phyloP scores from a whole-genome alignment of 371 early-diverging fungal species.

The Chytridiales sp. region DNA sequence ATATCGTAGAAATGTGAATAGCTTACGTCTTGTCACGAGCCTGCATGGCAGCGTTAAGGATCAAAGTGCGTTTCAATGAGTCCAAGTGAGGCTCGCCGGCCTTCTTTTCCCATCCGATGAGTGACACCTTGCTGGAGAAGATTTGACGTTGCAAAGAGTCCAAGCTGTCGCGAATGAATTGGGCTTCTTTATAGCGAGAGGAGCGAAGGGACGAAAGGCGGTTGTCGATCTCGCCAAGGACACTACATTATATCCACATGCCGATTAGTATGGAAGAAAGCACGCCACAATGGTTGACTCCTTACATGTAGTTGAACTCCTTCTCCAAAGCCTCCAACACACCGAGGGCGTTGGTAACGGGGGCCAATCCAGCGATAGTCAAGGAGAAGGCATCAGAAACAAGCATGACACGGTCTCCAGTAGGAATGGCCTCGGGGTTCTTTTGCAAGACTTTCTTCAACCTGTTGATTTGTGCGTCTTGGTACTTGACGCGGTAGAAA shows the following conservation, averaged over 20 bases:
- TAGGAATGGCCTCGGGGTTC: conserved; percentile 36
- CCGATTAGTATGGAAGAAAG: not conserved
- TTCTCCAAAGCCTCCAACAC: conserved; percentile 59
- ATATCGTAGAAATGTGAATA: not conserved
- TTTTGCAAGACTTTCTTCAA: conserved; percentile 31
- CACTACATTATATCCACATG: conserved; percentile 16
- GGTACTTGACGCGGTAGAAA: conserved; percentile 54
- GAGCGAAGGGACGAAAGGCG: conserved; percentile 27
- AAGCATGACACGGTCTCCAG: conserved; percentile 49
- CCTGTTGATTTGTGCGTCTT: conserved; percentile 30
- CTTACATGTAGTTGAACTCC: conserved; percentile 63
- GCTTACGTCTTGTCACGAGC: conserved; percentile 44
- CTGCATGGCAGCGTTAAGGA: conserved; percentile 50
- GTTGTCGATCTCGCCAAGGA: conserved; percentile 45
- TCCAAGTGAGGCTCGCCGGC: conserved; percentile 36
- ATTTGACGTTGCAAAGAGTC: conserved; percentile 41
- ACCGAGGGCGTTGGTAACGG: conserved; percentile 61
- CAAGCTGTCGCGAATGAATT: conserved; percentile 39
- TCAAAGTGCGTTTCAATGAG: conserved; percentile 50
- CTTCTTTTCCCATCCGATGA: conserved; percentile 49
- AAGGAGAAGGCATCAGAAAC: conserved; percentile 59
- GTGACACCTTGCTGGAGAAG: conserved; percentile 41
- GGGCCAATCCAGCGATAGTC: conserved; percentile 59
- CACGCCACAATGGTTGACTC: not conserved
- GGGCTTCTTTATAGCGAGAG: conserved; percentile 43